Conservation (phyloP, 805 yeast species). For the Wickerhamomyces canadensis region DNA sequence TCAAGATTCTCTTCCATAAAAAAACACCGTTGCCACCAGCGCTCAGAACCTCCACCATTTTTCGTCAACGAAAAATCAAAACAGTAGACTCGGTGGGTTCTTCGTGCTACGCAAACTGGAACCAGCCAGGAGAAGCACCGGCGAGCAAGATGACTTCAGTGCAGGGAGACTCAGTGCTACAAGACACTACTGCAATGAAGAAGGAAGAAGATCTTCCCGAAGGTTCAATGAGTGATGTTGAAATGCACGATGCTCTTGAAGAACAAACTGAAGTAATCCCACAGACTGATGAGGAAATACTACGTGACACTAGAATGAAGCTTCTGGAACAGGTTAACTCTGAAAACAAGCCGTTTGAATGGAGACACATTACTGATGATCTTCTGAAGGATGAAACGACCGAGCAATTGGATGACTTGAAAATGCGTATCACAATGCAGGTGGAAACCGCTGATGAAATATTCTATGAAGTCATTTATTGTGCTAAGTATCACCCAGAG, state of each 20-base stretch:
- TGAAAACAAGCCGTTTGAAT: not conserved
- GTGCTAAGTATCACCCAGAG: constrained; percentile 14
- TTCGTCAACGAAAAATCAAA: too few relatives aligned
- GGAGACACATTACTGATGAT: constrained; percentile 9
- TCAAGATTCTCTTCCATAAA: too few relatives aligned
- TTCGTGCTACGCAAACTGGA: too few relatives aligned
- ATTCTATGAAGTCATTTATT: constrained; percentile 19
- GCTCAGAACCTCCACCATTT: too few relatives aligned
- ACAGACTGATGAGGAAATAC: not conserved
- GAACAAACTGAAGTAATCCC: not conserved
- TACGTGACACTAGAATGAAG: not conserved
- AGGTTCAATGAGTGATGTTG: constrained; percentile 8
- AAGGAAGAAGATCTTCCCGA: constrained; percentile 7
- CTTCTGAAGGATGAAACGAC: not conserved
- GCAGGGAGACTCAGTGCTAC: too few relatives aligned
- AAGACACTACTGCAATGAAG: not conserved
- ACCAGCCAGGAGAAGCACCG: too few relatives aligned
- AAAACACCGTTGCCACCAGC: too few relatives aligned
- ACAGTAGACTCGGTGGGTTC: too few relatives aligned
- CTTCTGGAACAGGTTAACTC: not conserved
- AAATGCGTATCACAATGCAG: constrained; percentile 2
- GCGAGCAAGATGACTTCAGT: too few relatives aligned
- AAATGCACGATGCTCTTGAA: not conserved
- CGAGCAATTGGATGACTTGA: not conserved
- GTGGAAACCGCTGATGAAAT: constrained; percentile 6